phyloP scores from a whole-genome alignment of 345 rosid species.

The Hirschfeldia incana region DNA sequence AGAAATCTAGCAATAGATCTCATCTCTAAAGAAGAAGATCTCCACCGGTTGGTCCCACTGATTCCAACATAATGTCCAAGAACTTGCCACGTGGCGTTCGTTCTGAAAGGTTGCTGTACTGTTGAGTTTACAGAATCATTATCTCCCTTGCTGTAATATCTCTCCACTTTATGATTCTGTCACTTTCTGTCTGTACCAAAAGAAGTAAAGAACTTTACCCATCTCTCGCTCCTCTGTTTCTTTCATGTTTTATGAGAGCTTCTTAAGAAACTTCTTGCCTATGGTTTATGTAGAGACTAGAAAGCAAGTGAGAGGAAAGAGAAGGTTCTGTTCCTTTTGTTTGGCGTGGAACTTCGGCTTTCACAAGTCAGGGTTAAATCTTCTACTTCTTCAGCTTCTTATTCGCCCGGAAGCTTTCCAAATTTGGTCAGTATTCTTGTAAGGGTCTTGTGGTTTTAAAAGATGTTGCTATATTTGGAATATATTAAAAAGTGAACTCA shows the following conservation, averaged over 20 bases:
- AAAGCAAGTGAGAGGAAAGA: slow-evolving; percentile 16
- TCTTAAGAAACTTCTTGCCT: background rate
- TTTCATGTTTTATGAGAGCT: slow-evolving; percentile 16
- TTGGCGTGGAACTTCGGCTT: slow-evolving; percentile 26
- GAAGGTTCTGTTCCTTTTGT: background rate
- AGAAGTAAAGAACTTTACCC: slow-evolving; percentile 23
- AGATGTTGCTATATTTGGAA: slow-evolving; percentile 32
- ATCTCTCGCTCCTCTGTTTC: slow-evolving; percentile 32
- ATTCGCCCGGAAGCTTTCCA: slow-evolving; percentile 31
- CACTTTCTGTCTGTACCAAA: slow-evolving; percentile 37
- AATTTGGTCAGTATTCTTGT: slow-evolving; percentile 28
- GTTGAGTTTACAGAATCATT: slow-evolving; percentile 35
- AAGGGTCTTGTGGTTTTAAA: background rate
- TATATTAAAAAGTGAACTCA: background rate
- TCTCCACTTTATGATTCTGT: slow-evolving; percentile 34
- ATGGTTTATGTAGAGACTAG: slow-evolving; percentile 22
- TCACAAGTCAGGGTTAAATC: slow-evolving; percentile 13
- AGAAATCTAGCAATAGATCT: slow-evolving; percentile 36
- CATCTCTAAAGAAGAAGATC: background rate
- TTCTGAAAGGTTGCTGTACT: slow-evolving; percentile 17
- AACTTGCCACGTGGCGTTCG: slow-evolving; percentile 34
- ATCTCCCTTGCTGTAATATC: slow-evolving; percentile 38
- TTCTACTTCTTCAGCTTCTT: slow-evolving; percentile 23
- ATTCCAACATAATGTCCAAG: slow-evolving; percentile 24
- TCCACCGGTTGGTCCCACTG: background rate